Base-by-base conservation (phyloP, 306 rosid species). In the Fragaria vesca region DNA sequence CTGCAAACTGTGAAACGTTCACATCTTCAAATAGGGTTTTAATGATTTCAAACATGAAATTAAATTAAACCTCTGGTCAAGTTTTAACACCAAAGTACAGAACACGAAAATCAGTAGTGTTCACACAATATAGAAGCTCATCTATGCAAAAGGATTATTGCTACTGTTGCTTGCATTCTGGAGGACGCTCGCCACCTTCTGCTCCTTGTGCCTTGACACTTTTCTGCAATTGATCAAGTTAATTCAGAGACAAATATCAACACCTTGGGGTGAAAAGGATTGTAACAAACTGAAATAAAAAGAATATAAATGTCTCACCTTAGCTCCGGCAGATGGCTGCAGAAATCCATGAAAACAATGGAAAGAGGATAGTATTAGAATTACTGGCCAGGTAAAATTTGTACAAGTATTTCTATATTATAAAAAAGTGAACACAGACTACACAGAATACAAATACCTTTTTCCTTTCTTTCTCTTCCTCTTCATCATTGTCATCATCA, bases 111-210 rank as follows among this genome's bases (percentile, higher is more conserved):
- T 0, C 42, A 6, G 8, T 6, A 38, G 42, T 38, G 42, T 38
- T 38, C 8, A 38, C 42, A 38, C 42, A 38, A 38, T 5, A 38
- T 24, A 12, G 38, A 66, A 66, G 62, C 72, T 46, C 79, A 18
- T 32, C 79, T 50, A 50, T 32, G 6, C 60, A 34, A n/a, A 32
- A 32, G 36, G 36, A 32, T 32, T 32, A 32, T 32, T 32, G 36
- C 79, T 89, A 91, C 88, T 91, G 97, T 67, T 88, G 97, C 90
- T 91, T 89, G 97, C 97, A 91, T 73, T 89, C 97, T 7, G 92
- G 91, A 66, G 97, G 94, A 24, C 89, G 86, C 85, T 89, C 94
- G 1, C 91, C 91, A 46, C 86, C 92, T 73, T 81, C 85, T 12
- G 68, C 92, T n/a, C 40, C 79, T 60, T 55, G 84, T 5, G 88